Base-by-base conservation (phyloP, 1,284 basidiomycete genomes). In the Fomitopsis palustris region DNA sequence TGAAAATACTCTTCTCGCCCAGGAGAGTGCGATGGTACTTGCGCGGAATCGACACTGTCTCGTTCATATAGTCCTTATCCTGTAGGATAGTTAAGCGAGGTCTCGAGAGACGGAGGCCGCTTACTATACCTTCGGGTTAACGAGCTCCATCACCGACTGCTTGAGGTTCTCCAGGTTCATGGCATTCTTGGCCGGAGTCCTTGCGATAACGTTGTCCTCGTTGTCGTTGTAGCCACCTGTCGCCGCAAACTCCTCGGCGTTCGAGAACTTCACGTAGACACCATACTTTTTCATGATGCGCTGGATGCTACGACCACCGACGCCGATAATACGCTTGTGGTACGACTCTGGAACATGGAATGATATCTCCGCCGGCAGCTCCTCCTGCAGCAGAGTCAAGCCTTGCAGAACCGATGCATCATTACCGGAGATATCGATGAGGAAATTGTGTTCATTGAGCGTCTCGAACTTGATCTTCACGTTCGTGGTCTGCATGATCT, bases 381-480 rank as follows among this genome's bases (percentile, higher is more conserved):
- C 96, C 73, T 98, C 96, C 75, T 98, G 95, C 29, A 99, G 79
- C 62, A 98, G 82, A 5, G 88, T 87, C 47, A 98, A 81, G 21
- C 97, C 95, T 69, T 95, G 90, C 23, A 99, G 77, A 25, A 95
- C 91, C 29, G 90, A 90, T 35, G 76, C 78, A 70, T 95, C 92
- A 64, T 85, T 90, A 25, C 93, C 92, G 19, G 92, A 84, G 65
- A 95, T 88, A 74, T 98, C 95, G 73, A 99, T 98, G 67, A 98
- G 83, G 79, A 99, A 99, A 75, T 99, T 99, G 79, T 97, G 92
- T 73, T 98, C 96, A 74, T 98, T 96, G 79, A 98, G 95, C 3
- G 96, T 97, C 80, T 99, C 96, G 69, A 98, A 99, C 77, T 98
- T 98, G 82, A 99, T 98, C 75, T 97, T 96, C 68, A 96, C 95